These are phyloP conservation scores for Peniophora sp. DNA, from an alignment of 1,284 basidiomycete species.

Conservation along the genomic window DNA sequence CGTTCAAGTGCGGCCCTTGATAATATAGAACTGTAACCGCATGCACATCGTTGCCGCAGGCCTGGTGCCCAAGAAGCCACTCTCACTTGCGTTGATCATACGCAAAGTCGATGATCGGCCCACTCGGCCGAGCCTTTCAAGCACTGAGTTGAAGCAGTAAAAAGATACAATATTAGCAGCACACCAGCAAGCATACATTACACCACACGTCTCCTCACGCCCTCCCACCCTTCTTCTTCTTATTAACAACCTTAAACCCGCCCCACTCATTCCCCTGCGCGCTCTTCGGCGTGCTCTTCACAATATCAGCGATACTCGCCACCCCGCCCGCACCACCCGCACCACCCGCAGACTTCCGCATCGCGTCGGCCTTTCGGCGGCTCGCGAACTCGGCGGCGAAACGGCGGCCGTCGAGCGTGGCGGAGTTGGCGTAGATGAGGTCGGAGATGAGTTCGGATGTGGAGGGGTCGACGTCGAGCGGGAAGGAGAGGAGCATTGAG, in stretches of 20 bases:
- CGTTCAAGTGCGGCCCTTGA: no score
- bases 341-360: constrained; percentile 38
- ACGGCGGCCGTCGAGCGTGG: constrained; percentile 89
- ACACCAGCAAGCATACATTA: constrained; percentile 6
- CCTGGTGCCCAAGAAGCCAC: no score
- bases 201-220: constrained; percentile 6
- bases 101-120: no score
- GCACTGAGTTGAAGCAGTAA: no score
- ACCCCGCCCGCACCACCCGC: constrained; percentile 12
- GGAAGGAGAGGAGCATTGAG: constrained; percentile 86
- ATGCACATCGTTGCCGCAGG: no score
- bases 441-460: constrained; percentile 88
- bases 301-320: constrained; percentile 78
- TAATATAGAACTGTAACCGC: no score
- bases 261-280: constrained; percentile 64
- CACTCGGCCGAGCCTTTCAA: no score
- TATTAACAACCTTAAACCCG: constrained; percentile 86
- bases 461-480: constrained; percentile 76
- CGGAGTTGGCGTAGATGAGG: constrained; percentile 87
- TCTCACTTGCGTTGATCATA: no score
- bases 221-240: constrained; percentile 79
- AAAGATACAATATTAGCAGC: constrained; percentile 8
- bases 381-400: constrained; percentile 89
- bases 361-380: constrained; percentile 76
- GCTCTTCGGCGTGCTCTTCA: constrained; percentile 79